phyloP scores from a whole-genome alignment of 139 green algal genomes.

The Nannochloris sp. region DNA sequence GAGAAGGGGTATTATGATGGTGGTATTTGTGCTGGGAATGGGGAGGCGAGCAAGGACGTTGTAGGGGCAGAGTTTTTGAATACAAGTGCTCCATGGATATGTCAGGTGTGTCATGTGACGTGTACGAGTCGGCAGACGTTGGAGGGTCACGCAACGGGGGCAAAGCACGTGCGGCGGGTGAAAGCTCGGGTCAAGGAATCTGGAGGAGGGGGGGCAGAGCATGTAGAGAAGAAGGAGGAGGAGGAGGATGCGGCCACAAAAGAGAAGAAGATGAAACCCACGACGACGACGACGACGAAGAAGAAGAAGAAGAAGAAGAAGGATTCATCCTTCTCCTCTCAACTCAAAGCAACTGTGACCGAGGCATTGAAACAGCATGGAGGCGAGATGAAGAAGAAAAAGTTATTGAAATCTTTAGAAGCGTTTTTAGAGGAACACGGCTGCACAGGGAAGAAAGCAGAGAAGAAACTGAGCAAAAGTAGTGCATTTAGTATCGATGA shows the following conservation, averaged over 20 bases:
- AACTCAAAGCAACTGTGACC: too few species aligned
- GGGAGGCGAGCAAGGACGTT: slow-evolving; percentile 16
- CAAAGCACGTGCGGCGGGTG: slow-evolving; percentile 70
- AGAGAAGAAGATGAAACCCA: background rate
- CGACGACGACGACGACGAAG: slow-evolving; percentile 16
- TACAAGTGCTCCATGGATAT: slow-evolving; percentile 65
- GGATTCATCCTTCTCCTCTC: too few species aligned
- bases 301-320: background rate
- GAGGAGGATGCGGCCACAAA: slow-evolving; percentile 2
- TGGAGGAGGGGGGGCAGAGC: background rate
- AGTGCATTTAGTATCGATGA: background rate
- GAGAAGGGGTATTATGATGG: slow-evolving; percentile 37
- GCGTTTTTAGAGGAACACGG: background rate
- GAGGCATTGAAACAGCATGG: background rate
- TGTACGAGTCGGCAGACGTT: slow-evolving; percentile 83
- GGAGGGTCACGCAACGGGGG: slow-evolving; percentile 62
- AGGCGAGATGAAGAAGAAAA: slow-evolving; percentile 1
- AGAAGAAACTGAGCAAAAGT: slow-evolving; percentile 1
- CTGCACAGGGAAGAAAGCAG: background rate
- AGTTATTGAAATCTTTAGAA: background rate
- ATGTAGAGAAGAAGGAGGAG: background rate
- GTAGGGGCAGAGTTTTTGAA: slow-evolving; percentile 59
- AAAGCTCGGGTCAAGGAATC: background rate
- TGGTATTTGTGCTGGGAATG: background rate
- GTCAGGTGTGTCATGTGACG: slow-evolving; percentile 74